Conservation (phyloP, 2,329 filamentous ascomycete species). For the Neopestalotiopsis sp. region DNA sequence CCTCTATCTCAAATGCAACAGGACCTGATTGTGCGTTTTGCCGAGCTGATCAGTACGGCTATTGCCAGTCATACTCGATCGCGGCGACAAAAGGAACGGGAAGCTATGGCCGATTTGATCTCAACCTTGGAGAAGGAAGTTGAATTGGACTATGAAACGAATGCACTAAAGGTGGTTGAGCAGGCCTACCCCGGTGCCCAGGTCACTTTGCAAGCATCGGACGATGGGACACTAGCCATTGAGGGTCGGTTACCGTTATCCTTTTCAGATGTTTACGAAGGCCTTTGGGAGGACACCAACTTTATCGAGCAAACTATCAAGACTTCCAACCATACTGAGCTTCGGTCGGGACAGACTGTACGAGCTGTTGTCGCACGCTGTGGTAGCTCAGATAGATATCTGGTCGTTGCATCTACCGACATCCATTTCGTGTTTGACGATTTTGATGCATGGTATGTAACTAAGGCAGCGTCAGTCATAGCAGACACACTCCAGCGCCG, state of each 20-base stretch:
- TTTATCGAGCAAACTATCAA: constrained; percentile 14
- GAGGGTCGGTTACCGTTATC: constrained; percentile 3
- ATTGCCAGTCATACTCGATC: constrained; percentile 14
- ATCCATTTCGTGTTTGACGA: constrained; percentile 52
- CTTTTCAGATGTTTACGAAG: constrained; percentile 12
- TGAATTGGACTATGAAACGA: constrained; percentile 2
- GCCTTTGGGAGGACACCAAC: constrained; percentile 17
- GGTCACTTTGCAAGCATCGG: constrained; percentile 4
- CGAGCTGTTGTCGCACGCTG: constrained; percentile 16
- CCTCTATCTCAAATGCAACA: constrained; percentile 1
- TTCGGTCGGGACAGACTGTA: constrained; percentile 6
- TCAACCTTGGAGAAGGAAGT: neutral
- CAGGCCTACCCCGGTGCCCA: constrained; percentile 9
- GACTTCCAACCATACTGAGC: constrained; percentile 10
- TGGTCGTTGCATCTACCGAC: constrained; percentile 37
- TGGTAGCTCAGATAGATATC: constrained; percentile 6
- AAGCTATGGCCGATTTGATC: constrained; percentile 12
- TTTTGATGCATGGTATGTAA: constrained; percentile 50
- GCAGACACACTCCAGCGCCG: constrained; percentile 43
- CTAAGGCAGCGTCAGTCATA: constrained; percentile 43
- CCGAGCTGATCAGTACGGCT: constrained; percentile 11
- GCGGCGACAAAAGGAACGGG: constrained; percentile 13
- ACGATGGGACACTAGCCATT: constrained; percentile 2
- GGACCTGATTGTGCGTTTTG: constrained; percentile 15
- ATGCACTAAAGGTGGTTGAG: neutral